These are phyloP conservation scores for Coemansia sp. DNA, from an alignment of 192 early-diverging fungal species.

Conservation along the genomic window DNA sequence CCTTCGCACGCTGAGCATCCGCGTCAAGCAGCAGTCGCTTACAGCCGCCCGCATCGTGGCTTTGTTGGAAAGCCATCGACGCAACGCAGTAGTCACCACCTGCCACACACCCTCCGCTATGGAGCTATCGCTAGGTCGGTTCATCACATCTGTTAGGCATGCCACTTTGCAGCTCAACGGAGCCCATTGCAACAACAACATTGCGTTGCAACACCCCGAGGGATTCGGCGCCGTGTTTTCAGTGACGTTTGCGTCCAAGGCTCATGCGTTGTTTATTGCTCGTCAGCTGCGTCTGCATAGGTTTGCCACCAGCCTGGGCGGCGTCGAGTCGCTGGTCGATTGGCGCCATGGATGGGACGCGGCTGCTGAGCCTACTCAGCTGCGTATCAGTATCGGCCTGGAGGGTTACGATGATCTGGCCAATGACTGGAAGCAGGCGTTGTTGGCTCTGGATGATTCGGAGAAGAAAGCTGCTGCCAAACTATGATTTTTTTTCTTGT, in stretches of 20 bases:
- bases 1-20: slow-evolving; percentile 61
- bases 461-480: slow-evolving; percentile 16
- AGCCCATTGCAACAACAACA: slow-evolving; percentile 21
- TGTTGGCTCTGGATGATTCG: slow-evolving; percentile 40
- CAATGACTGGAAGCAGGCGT: slow-evolving; percentile 58
- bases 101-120: slow-evolving; percentile 32
- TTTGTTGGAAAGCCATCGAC: slow-evolving; percentile 52
- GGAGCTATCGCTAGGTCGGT: slow-evolving; percentile 23
- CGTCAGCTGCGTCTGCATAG: slow-evolving; percentile 44
- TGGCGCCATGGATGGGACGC: slow-evolving; percentile 61
- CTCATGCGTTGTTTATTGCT: slow-evolving; percentile 55
- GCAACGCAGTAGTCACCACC: slow-evolving; percentile 39
- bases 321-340: slow-evolving; percentile 65
- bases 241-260: slow-evolving; percentile 47
- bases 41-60: slow-evolving; percentile 57
- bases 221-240: slow-evolving; percentile 50
- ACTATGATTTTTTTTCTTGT: slow-evolving; percentile 5
- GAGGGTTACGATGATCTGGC: slow-evolving; percentile 67
- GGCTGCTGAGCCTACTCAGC: slow-evolving; percentile 43
- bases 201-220: slow-evolving; percentile 40
- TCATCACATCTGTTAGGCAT: slow-evolving; percentile 41
- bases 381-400: slow-evolving; percentile 69
- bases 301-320: slow-evolving; percentile 69
- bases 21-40: slow-evolving; percentile 63
- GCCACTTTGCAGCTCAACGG: slow-evolving; percentile 27